These are phyloP conservation scores for Aristolochia californica DNA, from an alignment of 164 flowering plant species.

Conservation along the genomic window DNA sequence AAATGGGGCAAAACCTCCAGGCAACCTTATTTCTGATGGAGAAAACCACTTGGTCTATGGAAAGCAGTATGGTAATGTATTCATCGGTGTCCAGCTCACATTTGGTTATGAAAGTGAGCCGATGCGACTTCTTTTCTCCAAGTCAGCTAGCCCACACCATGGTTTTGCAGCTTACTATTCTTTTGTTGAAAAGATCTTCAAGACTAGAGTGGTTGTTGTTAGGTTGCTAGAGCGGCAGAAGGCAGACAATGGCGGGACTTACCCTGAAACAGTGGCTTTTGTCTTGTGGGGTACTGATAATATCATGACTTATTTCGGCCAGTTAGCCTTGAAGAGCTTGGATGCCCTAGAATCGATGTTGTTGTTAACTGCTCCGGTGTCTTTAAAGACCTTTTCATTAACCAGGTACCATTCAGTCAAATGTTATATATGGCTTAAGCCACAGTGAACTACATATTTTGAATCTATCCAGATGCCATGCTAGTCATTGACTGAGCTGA, in stretches of 20 bases:
- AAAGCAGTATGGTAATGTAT: conserved; percentile 87
- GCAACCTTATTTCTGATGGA: conserved; percentile 94
- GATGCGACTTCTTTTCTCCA: conserved; percentile 94
- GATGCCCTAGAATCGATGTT: conserved; percentile 95
- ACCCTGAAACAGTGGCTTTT: conserved; percentile 93
- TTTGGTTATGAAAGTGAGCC: conserved; percentile 99
- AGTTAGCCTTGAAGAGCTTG: conserved; percentile 95
- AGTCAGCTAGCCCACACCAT: conserved; percentile 98
- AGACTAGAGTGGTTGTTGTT: conserved; percentile 74
- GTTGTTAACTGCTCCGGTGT: conserved; percentile 99
- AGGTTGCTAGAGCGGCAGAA: conserved; percentile 92
- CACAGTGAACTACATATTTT: background rate
- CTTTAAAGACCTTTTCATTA: conserved; percentile 95
- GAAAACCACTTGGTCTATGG: conserved; percentile 94
- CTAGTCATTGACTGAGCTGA: too few relatives aligned
- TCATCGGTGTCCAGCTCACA: conserved; percentile 97
- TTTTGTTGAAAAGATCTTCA: conserved; percentile 85
- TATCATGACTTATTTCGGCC: conserved; percentile 85
- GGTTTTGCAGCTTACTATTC: conserved; percentile 99
- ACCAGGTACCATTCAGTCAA: conserved; percentile 50
- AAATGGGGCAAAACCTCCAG: conserved; percentile 99
- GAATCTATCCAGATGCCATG: background rate
- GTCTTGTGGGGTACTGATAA: conserved; percentile 99
- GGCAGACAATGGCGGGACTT: conserved; percentile 88
- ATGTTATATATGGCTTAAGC: background rate